Evolutionary conservation across 306 rosid species (phyloP), one percentile per base, ranked within the genome.

Genomic region (Coriaria nepalensis): DNA sequence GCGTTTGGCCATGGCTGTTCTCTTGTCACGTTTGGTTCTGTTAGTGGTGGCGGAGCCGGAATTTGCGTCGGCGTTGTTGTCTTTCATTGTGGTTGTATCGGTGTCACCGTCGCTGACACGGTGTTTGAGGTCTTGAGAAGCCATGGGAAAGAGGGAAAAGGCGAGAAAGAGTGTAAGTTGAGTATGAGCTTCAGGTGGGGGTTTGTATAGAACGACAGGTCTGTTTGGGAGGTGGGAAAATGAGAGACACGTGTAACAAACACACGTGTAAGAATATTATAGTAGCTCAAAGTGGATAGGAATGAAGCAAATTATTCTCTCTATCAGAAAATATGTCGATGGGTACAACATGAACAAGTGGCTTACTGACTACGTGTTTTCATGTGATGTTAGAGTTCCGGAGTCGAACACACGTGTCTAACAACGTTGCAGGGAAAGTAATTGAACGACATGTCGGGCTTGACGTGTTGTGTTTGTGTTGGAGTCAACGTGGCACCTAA

Each of bases 1-100:
- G 33, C 90, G 87, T 79, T 77, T 88, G 61, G 97, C 80, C 71
- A 72, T 70, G 14, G 48, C 61, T 56, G 43, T 59, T 58, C 50
- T 59, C 47, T 37, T 56, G 13, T 64, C 56, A 0, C 39, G 50
- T 60, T 44, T 70, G 59, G 6, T 50, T 8, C 36, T 45, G 49
- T 45, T 43, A 2, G 20, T n/a, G 63, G n/a, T 10, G 13, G 39
- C 7, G 40, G 48, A 0, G 58, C 4, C 0, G 14, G 62, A 43
- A 0, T 68, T 63, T 13, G 37, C 68, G 7, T 1, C 29, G 29
- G 29, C 29, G 29, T n/a, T n/a, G n/a, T n/a, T n/a, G n/a, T n/a
- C n/a, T n/a, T n/a, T n/a, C n/a, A n/a, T n/a, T n/a, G n/a, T n/a
- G n/a, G n/a, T 63, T 13, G 37, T 66, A 6, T 1, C 29, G 29